Evolutionary conservation across 768 basidiomycete genomes (phyloP).

Genomic region (Gelatoporia subvermispora): DNA sequence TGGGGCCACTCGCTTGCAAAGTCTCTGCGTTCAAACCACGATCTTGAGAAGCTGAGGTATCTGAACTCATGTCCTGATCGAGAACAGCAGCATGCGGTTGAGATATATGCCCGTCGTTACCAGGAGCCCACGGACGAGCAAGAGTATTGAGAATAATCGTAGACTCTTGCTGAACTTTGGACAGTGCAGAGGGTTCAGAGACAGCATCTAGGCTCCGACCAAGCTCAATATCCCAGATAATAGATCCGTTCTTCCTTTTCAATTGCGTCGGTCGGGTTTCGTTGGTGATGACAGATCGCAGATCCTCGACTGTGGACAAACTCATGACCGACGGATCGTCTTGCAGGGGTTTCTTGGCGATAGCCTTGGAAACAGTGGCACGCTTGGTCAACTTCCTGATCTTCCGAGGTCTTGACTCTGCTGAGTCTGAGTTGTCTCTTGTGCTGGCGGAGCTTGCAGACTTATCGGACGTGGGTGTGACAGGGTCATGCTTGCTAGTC

Average conservation of each 20-base stretch:
- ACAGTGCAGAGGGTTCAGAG: constrained; percentile 5
- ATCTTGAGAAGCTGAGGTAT: too few species aligned
- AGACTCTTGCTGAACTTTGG: constrained; percentile 8
- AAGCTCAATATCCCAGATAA: constrained; percentile 54
- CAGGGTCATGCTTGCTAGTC: not conserved
- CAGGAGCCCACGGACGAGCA: constrained; percentile 21
- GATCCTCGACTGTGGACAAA: too few species aligned
- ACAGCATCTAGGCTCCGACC: constrained; percentile 10
- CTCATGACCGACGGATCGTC: not conserved
- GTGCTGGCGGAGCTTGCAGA: not conserved
- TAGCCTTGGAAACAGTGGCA: not conserved
- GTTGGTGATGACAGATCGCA: too few species aligned
- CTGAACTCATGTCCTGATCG: not conserved
- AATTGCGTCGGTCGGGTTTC: too few species aligned
- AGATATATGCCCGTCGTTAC: not conserved
- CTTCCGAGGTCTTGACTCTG: not conserved
- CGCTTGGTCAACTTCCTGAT: not conserved
- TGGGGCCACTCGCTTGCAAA: not conserved
- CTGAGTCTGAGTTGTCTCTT: not conserved
- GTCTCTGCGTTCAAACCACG: too few species aligned
- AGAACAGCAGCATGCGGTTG: not conserved
- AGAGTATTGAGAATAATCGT: constrained; percentile 36
- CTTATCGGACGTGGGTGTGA: too few species aligned
- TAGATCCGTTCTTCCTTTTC: constrained; percentile 28
- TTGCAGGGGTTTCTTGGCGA: not conserved